Evolutionary conservation across 108 stramenopile species (phyloP).

Genomic region (Heterococcus sp.): DNA sequence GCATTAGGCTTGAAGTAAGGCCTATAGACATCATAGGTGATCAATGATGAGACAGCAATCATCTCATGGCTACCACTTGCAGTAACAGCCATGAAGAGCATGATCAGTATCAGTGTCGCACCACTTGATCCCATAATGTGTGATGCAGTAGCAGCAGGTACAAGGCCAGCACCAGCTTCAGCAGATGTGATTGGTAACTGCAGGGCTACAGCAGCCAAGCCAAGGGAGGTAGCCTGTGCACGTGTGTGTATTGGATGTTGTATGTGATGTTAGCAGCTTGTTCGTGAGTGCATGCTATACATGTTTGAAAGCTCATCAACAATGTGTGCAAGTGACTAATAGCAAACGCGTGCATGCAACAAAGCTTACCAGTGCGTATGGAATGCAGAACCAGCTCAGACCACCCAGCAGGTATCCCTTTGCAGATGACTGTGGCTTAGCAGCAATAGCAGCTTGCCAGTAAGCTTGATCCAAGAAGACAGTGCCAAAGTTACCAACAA

Average conservation of each 20-base stretch:
- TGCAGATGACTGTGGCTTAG: slow-evolving; percentile 70
- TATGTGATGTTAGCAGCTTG: too few relatives aligned
- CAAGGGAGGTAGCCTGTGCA: slow-evolving; percentile 90
- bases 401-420: slow-evolving; percentile 89
- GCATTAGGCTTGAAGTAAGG: slow-evolving; percentile 82
- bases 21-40: slow-evolving; percentile 85
- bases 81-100: slow-evolving; percentile 93
- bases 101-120: slow-evolving; percentile 70
- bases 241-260: too few relatives aligned
- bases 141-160: slow-evolving; percentile 82
- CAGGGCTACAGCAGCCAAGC: slow-evolving; percentile 76
- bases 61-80: slow-evolving; percentile 84
- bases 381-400: slow-evolving; percentile 86
- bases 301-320: too few relatives aligned
- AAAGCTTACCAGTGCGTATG: slow-evolving; percentile 47
- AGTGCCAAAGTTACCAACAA: slow-evolving; percentile 90
- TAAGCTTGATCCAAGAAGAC: slow-evolving; percentile 89
- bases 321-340: too few relatives aligned
- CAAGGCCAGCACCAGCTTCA: slow-evolving; percentile 80
- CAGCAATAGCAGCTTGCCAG: slow-evolving; percentile 92
- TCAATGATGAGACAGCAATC: slow-evolving; percentile 82
- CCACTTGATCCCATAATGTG: slow-evolving; percentile 74
- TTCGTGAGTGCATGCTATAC: too few relatives aligned
- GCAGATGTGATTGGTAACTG: slow-evolving; percentile 74
- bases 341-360: too few relatives aligned